phyloP scores from a whole-genome alignment of 495 filamentous ascomycete genomes.

The Umbilicaria muhlenbergii region DNA sequence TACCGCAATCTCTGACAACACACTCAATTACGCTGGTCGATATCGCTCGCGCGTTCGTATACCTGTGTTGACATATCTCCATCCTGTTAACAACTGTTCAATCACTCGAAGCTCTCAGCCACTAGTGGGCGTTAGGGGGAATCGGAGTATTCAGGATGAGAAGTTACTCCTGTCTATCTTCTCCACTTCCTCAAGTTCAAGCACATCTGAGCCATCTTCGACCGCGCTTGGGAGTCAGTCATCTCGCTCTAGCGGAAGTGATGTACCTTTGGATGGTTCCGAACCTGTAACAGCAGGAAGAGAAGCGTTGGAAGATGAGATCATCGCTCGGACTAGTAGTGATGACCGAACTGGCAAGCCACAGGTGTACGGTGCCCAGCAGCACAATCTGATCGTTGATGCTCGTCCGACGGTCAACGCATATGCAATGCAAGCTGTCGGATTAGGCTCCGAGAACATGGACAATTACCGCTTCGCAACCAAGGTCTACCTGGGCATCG shows the following conservation, averaged over 20 bases:
- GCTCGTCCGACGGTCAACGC: constrained; percentile 93
- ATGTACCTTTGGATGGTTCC: constrained; percentile 25
- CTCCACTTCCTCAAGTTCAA: constrained; percentile 41
- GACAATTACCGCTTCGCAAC: constrained; percentile 88
- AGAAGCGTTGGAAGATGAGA: constrained; percentile 60
- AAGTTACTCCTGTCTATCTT: constrained; percentile 88
- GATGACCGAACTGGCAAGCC: constrained; percentile 22
- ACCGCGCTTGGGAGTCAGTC: constrained; percentile 29
- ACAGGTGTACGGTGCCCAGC: constrained; percentile 82
- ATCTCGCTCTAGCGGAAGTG: constrained; percentile 38
- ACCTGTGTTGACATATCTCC: constrained; percentile 79
- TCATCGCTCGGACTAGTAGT: constrained; percentile 35
- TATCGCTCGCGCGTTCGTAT: constrained; percentile 82
- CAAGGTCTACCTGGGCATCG: constrained; percentile 92
- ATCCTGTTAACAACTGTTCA: constrained; percentile 92
- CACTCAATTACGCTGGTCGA: constrained; percentile 79
- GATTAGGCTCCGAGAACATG: constrained; percentile 94
- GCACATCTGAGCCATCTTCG: constrained; percentile 6
- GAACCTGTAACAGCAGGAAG: constrained; percentile 36
- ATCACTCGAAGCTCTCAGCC: constrained; percentile 94
- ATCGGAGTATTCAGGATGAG: constrained; percentile 91
- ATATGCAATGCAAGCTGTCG: constrained; percentile 86
- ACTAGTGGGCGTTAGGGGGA: constrained; percentile 69
- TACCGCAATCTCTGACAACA: constrained; percentile 82
- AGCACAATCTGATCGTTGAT: constrained; percentile 92